These are phyloP conservation scores for Solioccasus polychromus DNA, from an alignment of 768 basidiomycete species.

Conservation along the genomic window DNA sequence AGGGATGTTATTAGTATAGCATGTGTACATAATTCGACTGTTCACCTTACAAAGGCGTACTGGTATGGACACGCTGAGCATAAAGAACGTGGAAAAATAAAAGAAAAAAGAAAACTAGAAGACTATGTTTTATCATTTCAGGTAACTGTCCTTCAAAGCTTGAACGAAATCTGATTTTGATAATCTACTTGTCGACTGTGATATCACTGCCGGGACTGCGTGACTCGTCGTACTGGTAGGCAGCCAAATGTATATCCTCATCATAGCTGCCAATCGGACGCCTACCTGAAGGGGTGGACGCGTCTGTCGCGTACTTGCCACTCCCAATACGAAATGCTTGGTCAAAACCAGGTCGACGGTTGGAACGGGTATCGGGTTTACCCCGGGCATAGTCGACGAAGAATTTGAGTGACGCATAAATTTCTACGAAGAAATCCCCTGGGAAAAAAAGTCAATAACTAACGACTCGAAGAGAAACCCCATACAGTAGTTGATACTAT, in stretches of 20 bases:
- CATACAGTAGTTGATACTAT: slow-evolving; percentile 48
- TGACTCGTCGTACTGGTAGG: slow-evolving; percentile 28
- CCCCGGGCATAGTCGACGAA: slow-evolving; percentile 45
- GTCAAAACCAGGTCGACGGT: slow-evolving; percentile 33
- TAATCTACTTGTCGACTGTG: no score
- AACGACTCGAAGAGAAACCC: neutral
- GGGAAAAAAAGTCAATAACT: slow-evolving; percentile 8
- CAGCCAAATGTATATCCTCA: slow-evolving; percentile 40
- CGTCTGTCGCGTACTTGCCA: slow-evolving; percentile 15
- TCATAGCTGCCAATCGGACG: slow-evolving; percentile 34
- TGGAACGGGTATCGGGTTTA: slow-evolving; percentile 31
- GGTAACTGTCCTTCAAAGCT: no score
- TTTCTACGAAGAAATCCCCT: slow-evolving; percentile 72
- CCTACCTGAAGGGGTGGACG: slow-evolving; percentile 5
- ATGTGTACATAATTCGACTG: no score
- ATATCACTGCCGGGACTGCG: slow-evolving; percentile 8
- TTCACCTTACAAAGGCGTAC: no score
- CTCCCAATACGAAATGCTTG: slow-evolving; percentile 39
- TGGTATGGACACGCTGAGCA: no score
- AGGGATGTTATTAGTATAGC: no score
- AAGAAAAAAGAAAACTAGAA: no score
- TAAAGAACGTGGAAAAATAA: no score
- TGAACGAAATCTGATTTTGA: no score
- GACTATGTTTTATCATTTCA: no score
- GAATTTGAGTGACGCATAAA: slow-evolving; percentile 57